Evolutionary conservation across 1,284 basidiomycete species (phyloP), one percentile per base, ranked within the genome.

Genomic region (Ceratobasidium sp.): DNA sequence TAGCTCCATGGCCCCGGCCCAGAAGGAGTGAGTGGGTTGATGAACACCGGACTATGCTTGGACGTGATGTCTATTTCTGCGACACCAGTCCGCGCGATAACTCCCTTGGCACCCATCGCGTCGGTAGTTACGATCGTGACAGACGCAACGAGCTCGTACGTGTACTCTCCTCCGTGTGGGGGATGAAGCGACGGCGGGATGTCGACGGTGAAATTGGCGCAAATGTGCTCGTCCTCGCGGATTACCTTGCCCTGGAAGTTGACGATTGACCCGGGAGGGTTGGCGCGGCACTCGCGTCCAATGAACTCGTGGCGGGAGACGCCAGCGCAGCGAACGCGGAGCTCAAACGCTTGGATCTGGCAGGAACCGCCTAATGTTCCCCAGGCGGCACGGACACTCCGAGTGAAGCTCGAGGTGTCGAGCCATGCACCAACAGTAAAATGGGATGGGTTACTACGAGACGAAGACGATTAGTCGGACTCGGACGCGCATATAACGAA

Each of bases 371-470:
- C 68, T 22, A 71, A 56, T 19, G 68, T 71, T 16, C 68, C 68
- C 68, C 68, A 71, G 29, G 68, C 68, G 22, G 41, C 56, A 48
- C 68, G 39, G 4, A 71, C 68, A 19, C 43, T 61, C 14, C 43
- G 54, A 6, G 68, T 71, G 31, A 71, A 71, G 29, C 41, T 59
- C 7, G 68, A 71, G 24, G 54, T 71, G 27, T 71, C 68, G 19
- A 71, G 68, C 68, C 68, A 71, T n/a, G 61, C 68, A 27, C 54
- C 68, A 34, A 71, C 22, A n/a, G 56, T 46, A 34, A 71, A 71
- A 43, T 49, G 68, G 19, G 68, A 71, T 27, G 68, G 68, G 14
- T 71, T 37, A 29, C 68, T 71, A n/a, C 37, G 34, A 22, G 19
- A 14, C 14, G 3, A 41, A n/a, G 27, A 29, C 13, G 31, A 22